These are phyloP conservation scores for Entomortierella parvispora DNA, from an alignment of 192 early-diverging fungal species.

Conservation along the genomic window DNA sequence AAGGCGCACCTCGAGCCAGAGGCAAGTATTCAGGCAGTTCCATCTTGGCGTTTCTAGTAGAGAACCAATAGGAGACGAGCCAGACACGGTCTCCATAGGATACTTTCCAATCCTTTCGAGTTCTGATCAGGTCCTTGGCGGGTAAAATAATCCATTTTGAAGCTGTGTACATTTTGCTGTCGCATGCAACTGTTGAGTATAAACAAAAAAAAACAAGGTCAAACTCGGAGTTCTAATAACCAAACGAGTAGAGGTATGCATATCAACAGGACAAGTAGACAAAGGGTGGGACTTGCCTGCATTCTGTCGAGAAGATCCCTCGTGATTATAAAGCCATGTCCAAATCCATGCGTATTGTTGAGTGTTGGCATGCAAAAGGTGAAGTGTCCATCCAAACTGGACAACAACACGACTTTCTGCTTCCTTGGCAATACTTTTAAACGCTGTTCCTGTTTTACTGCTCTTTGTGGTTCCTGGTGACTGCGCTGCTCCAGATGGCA, in stretches of 20 bases:
- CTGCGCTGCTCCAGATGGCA: not conserved
- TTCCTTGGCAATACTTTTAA: not conserved
- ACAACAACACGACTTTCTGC: constrained; percentile 6
- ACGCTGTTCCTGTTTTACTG: not conserved
- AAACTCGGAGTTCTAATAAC: not conserved
- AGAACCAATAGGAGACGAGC: constrained; percentile 43
- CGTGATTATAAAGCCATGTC: constrained; percentile 20
- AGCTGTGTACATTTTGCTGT: constrained; percentile 41
- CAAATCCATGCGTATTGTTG: constrained; percentile 49
- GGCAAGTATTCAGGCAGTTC: constrained; percentile 43
- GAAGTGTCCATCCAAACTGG: constrained; percentile 46
- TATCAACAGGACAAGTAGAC: not conserved
- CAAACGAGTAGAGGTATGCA: not conserved
- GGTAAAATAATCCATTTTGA: constrained; percentile 50
- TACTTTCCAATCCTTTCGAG: constrained; percentile 33
- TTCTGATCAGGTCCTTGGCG: constrained; percentile 19
- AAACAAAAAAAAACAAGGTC: not conserved
- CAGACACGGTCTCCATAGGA: constrained; percentile 38
- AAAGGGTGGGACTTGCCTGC: constrained; percentile 12
- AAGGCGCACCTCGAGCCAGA: constrained; percentile 21
- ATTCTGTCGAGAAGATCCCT: constrained; percentile 31
- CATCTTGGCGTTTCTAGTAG: constrained; percentile 28
- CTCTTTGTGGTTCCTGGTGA: not conserved
- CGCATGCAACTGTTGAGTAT: constrained; percentile 27
- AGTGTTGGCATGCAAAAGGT: constrained; percentile 36